These are phyloP conservation scores for Pichia inconspicua DNA, from an alignment of 1,139 yeast species.

Conservation along the genomic window DNA sequence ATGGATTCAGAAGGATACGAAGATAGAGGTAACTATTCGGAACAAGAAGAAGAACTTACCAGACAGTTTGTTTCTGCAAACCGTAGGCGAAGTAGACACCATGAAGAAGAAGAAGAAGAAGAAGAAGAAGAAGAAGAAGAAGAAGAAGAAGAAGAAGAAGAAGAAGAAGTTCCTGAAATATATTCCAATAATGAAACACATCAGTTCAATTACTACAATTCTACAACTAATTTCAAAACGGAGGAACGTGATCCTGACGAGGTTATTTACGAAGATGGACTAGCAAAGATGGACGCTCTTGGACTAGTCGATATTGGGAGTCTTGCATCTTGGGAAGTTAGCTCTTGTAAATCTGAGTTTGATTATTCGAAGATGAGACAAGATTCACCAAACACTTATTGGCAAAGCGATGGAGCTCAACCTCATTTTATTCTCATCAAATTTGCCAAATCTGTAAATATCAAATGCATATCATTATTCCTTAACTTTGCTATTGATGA, in stretches of 20 bases:
- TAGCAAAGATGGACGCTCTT: conserved; percentile 47
- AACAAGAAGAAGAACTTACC: neutral
- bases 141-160: neutral
- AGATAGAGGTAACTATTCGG: neutral
- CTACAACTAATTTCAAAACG: neutral
- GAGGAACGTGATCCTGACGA: conserved; percentile 22
- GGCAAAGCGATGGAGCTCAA: conserved; percentile 97
- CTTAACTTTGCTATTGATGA: conserved; percentile 67
- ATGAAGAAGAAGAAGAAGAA: neutral
- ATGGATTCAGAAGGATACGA: neutral
- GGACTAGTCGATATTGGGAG: conserved; percentile 69
- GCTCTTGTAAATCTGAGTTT: conserved; percentile 66
- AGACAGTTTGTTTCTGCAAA: neutral
- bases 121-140: neutral
- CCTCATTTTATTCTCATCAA: conserved; percentile 81
- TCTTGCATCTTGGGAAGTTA: conserved; percentile 78
- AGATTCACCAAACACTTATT: conserved; percentile 65
- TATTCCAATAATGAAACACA: conserved; percentile 8
- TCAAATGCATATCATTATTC: conserved; percentile 67
- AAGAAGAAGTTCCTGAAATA: neutral
- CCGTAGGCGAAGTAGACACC: neutral
- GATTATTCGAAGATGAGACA: conserved; percentile 67
- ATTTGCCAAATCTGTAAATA: conserved; percentile 68
- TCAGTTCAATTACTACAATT: neutral
- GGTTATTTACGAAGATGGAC: conserved; percentile 35